Conservation (phyloP, 2,329 filamentous ascomycete genomes). For the Colletotrichum musicola region DNA sequence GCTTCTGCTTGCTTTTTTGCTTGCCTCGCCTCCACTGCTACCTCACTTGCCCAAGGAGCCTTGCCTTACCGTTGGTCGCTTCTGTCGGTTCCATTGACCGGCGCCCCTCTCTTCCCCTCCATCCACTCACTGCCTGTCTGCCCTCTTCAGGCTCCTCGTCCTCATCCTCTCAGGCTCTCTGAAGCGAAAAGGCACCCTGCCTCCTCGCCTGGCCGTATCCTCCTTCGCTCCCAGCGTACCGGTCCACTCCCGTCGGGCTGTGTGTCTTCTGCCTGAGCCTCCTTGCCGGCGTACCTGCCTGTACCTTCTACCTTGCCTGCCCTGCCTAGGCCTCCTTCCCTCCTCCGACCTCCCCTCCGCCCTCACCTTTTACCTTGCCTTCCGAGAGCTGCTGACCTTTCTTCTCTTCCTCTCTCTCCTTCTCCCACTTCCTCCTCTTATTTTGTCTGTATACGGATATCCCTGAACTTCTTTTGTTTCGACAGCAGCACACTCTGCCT, state of each 20-base stretch:
- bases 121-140: background rate
- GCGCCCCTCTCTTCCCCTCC: background rate
- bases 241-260: conserved; percentile 33
- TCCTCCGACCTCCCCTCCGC: conserved; percentile 6
- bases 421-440: conserved; percentile 11
- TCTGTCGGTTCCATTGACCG: background rate
- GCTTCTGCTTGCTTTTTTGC: conserved; percentile 15
- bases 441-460: conserved; percentile 13
- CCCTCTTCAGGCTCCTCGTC: background rate
- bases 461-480: conserved; percentile 21
- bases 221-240: conserved; percentile 6
- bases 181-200: conserved; percentile 13
- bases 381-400: conserved; percentile 3
- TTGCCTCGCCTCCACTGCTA: conserved; percentile 1
- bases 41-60: background rate
- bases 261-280: conserved; percentile 36
- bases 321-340: background rate
- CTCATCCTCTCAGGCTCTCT: conserved; percentile 23
- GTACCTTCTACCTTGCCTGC: background rate
- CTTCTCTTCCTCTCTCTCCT: conserved; percentile 8
- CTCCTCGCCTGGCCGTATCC: conserved; percentile 22
- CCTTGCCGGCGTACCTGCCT: conserved; percentile 6
- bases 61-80: no score
- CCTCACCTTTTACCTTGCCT: conserved; percentile 20
- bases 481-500: background rate